A percentile compares a stretch with the other conserved stretches of the same genome.
phyloP scores from a whole-genome alignment of 78 protist species.

The Dictyostelium intermedium region DNA sequence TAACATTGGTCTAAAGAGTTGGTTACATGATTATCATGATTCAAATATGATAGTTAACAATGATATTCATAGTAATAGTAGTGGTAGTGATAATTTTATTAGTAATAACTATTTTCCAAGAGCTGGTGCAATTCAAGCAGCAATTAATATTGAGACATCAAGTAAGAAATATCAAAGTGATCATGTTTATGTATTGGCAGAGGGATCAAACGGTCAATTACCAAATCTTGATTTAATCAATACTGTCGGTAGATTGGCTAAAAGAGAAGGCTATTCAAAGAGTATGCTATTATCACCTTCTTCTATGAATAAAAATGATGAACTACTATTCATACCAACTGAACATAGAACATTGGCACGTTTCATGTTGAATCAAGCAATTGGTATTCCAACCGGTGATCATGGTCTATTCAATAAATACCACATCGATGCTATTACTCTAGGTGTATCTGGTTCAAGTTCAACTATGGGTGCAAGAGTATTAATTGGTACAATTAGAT shows the following conservation, averaged over 20 bases:
- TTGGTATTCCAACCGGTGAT: constrained; percentile 80
- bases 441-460: constrained; percentile 15
- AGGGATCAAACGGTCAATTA: constrained; percentile 83
- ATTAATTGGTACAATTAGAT: constrained; percentile 67
- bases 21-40: constrained; percentile 68
- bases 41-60: not conserved
- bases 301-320: not conserved
- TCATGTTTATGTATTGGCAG: constrained; percentile 18
- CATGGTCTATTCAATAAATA: constrained; percentile 77
- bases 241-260: constrained; percentile 57
- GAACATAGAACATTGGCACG: constrained; percentile 27
- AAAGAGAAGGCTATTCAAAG: not conserved
- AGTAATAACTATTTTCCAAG: constrained; percentile 31
- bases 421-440: constrained; percentile 80
- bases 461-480: constrained; percentile 5
- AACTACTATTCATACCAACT: not conserved
- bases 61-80: not conserved
- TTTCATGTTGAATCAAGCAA: constrained; percentile 79
- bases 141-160: constrained; percentile 42
- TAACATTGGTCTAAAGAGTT: constrained; percentile 16
- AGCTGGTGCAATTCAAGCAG: constrained; percentile 80
- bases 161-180: not conserved
- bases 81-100: not conserved
- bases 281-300: not conserved
- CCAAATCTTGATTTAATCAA: constrained; percentile 83